These are phyloP conservation scores for Brassica cretica DNA, from an alignment of 345 rosid genomes.

Conservation along the genomic window DNA sequence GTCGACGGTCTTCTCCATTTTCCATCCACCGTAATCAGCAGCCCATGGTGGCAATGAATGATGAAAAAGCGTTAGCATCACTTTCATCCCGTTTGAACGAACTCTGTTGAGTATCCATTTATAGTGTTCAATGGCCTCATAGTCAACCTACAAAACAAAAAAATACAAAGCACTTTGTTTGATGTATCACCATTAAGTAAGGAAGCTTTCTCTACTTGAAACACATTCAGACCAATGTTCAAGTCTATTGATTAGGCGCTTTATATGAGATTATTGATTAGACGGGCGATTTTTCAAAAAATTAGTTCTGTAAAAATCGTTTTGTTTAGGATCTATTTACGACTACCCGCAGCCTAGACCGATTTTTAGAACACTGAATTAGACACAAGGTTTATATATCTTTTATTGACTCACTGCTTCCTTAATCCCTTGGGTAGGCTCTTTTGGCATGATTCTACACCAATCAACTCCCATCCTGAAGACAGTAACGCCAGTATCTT, in stretches of 20 bases:
- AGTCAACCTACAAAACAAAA: slow-evolving; percentile 61
- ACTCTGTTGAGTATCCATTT: slow-evolving; percentile 84
- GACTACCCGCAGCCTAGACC: not conserved
- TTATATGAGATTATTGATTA: no score
- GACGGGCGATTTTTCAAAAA: no score
- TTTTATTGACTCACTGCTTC: slow-evolving; percentile 59
- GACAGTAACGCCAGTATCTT: slow-evolving; percentile 74
- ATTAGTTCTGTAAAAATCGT: no score
- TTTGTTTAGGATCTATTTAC: no score
- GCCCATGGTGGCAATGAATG: slow-evolving; percentile 99
- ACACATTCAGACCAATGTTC: slow-evolving; percentile 12
- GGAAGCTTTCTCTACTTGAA: not conserved
- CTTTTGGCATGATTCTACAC: slow-evolving; percentile 82
- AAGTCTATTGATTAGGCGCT: not conserved
- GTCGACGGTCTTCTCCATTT: slow-evolving; percentile 86
- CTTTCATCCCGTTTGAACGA: slow-evolving; percentile 87
- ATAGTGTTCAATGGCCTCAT: slow-evolving; percentile 83
- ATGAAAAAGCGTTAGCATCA: slow-evolving; percentile 93
- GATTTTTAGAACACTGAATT: not conserved
- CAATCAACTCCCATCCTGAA: slow-evolving; percentile 97
- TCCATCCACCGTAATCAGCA: slow-evolving; percentile 97
- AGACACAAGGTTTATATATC: not conserved
- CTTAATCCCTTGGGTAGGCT: slow-evolving; percentile 71
- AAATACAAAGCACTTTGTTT: not conserved
- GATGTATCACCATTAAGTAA: not conserved